phyloP scores from a whole-genome alignment of 495 filamentous ascomycete genomes.

The Lophium mytilinum region DNA sequence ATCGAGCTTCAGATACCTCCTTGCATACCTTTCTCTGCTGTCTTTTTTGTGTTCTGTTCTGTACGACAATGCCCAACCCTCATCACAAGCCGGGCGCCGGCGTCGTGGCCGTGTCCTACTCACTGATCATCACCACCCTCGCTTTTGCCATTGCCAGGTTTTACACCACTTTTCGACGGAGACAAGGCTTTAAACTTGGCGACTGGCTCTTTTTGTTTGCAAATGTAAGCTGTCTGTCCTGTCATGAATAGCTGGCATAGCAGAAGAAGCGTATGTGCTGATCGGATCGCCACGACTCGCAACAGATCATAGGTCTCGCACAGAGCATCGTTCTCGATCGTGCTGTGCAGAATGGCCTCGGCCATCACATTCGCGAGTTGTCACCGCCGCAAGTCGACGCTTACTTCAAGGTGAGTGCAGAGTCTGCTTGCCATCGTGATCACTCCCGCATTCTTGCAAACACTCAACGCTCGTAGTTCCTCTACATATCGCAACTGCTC shows the following conservation, averaged over 20 bases:
- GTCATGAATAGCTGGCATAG: background rate
- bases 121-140: background rate
- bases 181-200: background rate
- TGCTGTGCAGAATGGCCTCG: conserved; percentile 6
- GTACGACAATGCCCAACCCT: too few species aligned
- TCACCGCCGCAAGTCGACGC: background rate
- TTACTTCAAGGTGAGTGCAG: background rate
- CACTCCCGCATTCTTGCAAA: too few species aligned
- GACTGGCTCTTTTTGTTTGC: background rate
- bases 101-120: background rate
- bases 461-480: background rate
- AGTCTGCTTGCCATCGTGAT: too few species aligned
- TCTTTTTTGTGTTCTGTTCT: too few species aligned
- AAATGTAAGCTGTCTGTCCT: background rate
- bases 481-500: conserved; percentile 7
- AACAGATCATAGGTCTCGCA: background rate
- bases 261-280: background rate
- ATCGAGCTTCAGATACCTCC: too few species aligned
- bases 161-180: background rate
- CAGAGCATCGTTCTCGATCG: background rate
- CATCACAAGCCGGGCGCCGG: background rate
- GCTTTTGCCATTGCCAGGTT: background rate
- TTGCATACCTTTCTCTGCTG: too few species aligned
- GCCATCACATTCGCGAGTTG: conserved; percentile 4
- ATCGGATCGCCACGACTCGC: background rate